Base-by-base conservation (phyloP, 78 protist species). In the Dictyostelium citrinum region DNA sequence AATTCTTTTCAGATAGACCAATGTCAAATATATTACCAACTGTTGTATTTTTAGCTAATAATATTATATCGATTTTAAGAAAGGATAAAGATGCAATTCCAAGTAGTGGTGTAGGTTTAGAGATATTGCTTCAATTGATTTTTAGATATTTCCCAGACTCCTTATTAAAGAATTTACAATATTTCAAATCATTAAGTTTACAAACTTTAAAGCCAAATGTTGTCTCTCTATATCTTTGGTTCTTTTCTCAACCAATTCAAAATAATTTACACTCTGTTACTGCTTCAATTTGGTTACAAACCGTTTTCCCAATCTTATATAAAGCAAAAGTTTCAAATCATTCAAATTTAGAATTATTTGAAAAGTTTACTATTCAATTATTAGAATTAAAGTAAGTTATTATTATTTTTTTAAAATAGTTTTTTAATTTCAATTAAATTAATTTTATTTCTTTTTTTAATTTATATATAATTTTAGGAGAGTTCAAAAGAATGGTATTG, bases 51-150 rank as follows among this genome's bases (percentile, higher is more conserved):
- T 78, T 88, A 68, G 37, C 68, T 5, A 76, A 88, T 39, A 88
- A 67, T 24, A 43, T 88, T 16, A 16, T 88, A 31, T 76, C 93
- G n/a, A 88, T 88, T 27, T 33, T 72, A 33, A 88, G 83, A 64
- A 61, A 76, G 46, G 90, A 83, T 31, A 68, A 45, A 37, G 76
- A 41, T 27, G 84, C 93, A 76, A 20, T 78, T 5, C 7, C 41
- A 27, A 78, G 39, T 12, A 78, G 86, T 88, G 93, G 93, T 49
- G 77, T 88, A 4, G 93, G 93, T 45, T 45, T 88, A 16, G 51
- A 77, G 35, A 64, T 88, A 24, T 49, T 88, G 31, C 51, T 88
- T 35, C 93, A 88, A 79, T 16, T 78, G 3, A 72, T 88, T 8
- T 88, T 88, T 33, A 88, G 72, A 68, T 78, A 67, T 49, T 35